A percentile compares a stretch with the other conserved stretches of the same genome.
Conservation (phyloP, 305 asterid species). For the Rubia balearica region DNA sequence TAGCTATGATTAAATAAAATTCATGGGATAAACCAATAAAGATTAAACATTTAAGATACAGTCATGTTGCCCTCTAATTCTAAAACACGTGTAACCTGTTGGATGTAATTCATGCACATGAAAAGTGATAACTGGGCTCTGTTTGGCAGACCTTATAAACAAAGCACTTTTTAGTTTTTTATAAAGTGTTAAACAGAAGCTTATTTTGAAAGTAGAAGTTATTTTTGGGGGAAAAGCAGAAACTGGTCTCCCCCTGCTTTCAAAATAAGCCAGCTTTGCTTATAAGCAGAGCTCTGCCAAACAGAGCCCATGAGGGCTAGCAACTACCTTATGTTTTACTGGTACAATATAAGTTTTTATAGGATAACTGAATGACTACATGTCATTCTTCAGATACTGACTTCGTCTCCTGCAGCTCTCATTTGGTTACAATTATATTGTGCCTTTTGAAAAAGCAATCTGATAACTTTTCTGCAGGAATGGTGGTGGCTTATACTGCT, state of each 20-base stretch:
- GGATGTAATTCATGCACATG: background rate
- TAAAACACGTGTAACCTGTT: background rate
- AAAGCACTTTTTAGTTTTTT: too few relatives aligned
- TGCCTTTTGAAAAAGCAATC: conserved; percentile 15
- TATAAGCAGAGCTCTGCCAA: too few relatives aligned
- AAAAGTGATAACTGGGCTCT: background rate
- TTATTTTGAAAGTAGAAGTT: too few relatives aligned
- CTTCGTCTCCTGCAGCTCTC: background rate
- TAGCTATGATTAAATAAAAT: background rate
- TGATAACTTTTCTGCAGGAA: conserved; percentile 42
- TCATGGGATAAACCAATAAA: background rate
- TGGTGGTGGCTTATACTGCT: conserved; percentile 62
- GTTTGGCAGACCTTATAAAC: too few relatives aligned
- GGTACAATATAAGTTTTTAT: background rate
- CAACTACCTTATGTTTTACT: background rate
- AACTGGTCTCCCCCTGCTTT: too few relatives aligned
- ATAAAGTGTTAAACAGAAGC: too few relatives aligned
- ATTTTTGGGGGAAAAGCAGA: too few relatives aligned
- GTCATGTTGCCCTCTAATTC: background rate
- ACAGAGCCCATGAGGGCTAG: background rate
- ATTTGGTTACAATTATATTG: conserved; percentile 1
- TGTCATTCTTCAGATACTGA: background rate
- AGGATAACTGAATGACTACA: background rate
- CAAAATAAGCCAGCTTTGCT: too few relatives aligned
- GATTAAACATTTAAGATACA: background rate